phyloP scores from a whole-genome alignment of 345 rosid species.

The Geranium rotundifolium region DNA sequence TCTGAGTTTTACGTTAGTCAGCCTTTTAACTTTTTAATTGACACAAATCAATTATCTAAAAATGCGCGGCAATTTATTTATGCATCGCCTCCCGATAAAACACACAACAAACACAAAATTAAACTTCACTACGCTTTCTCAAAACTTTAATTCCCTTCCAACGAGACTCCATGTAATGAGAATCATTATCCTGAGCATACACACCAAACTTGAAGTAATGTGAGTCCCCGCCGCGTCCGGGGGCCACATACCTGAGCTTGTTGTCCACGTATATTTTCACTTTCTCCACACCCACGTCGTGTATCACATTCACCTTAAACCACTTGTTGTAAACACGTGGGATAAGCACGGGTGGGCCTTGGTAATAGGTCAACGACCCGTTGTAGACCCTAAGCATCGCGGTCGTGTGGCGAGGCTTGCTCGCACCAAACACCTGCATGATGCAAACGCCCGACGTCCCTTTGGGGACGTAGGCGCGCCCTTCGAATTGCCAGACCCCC shows the following conservation, averaged over 20 bases:
- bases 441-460: conserved; percentile 2
- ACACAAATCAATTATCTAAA: too few species aligned
- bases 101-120: too few species aligned
- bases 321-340: conserved; percentile 20
- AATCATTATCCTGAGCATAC: conserved; percentile 9
- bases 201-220: conserved; percentile 23
- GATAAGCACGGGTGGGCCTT: too few species aligned
- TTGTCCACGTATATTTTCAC: conserved; percentile 9
- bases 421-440: conserved; percentile 4
- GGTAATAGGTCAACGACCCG: neutral
- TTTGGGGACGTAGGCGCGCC: neutral
- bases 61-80: too few species aligned
- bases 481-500: conserved; percentile 9
- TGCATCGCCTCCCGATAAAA: too few species aligned
- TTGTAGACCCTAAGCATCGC: neutral
- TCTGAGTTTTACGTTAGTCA: too few species aligned
- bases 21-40: too few species aligned
- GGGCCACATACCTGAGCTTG: conserved; percentile 1
- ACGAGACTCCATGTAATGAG: conserved; percentile 20
- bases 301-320: conserved; percentile 18
- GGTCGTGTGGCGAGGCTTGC: neutral
- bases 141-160: conserved; percentile 16
- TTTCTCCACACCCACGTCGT: conserved; percentile 16
- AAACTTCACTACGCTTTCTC: too few species aligned
- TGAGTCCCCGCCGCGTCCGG: conserved; percentile 11